Base-by-base conservation (phyloP, 495 filamentous ascomycete genomes). In the Melanomma pulvis-pyrius region DNA sequence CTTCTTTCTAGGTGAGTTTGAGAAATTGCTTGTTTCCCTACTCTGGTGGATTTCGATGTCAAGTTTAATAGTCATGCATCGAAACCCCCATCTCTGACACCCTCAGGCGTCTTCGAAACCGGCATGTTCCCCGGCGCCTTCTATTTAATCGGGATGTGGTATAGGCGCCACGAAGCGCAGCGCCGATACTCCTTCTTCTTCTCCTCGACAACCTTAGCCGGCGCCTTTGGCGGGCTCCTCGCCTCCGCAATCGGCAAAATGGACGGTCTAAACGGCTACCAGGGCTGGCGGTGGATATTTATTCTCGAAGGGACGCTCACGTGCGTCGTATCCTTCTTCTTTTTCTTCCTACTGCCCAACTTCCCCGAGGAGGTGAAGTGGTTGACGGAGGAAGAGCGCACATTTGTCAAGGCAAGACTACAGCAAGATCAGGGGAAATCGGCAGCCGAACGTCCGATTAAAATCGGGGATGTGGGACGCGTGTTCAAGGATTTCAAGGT, bases 181-280 rank as follows among this genome's bases (percentile, higher is more conserved):
- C 90, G 89, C 73, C 85, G 93, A 22, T 97, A 91, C 76, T 88
- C 85, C 44, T 90, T 97, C 80, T 97, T 97, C 81, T 98, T 96
- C 82, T 82, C 82, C 66, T 89, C 86, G 2, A 93, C 92, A 0
- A 89, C 88, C 1, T 67, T 78, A 24, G 76, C 76, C 21, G 77
- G 77, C 13, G 77, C 77, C 17, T 79, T 79, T 52, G 77, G 77
- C 19, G 77, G 77, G 1, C 73, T 79, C 7, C 75, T 78, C 32
- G 77, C 77, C 21, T 64, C 60, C n/a, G 76, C 87, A 17, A 93
- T 98, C 52, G 91, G 90, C 25, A 92, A 93, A 73, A 92, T 87
- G 86, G 82, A 91, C 66, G 81, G 81, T 12, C 74, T 92, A 24
- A 75, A 84, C 28, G 87, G 86, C 34, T 93, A 92, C 67, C 71